phyloP scores from a whole-genome alignment of 2,329 filamentous ascomycete genomes.

The Cladosporium colombiae region DNA sequence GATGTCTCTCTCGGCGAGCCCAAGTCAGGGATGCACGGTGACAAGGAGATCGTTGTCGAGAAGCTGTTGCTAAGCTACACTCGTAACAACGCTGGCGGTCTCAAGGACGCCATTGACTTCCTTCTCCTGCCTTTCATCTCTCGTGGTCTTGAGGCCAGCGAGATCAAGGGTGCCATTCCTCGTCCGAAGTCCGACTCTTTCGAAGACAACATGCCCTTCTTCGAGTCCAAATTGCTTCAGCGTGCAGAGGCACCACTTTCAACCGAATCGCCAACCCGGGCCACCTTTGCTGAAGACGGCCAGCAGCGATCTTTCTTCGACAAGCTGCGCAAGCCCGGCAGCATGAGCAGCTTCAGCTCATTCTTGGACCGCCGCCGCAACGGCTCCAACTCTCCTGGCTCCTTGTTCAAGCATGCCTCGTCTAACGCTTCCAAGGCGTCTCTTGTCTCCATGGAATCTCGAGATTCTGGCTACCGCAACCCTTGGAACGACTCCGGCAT shows the following conservation, averaged over 20 bases:
- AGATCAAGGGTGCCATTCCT: slow-evolving; percentile 91
- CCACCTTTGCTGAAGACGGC: slow-evolving; percentile 79
- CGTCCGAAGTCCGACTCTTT: slow-evolving; percentile 99
- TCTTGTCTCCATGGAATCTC: slow-evolving; percentile 92
- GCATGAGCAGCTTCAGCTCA: slow-evolving; percentile 92
- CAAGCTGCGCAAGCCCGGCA: slow-evolving; percentile 88
- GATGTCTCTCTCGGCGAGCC: slow-evolving; percentile 70
- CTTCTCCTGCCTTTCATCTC: slow-evolving; percentile 82
- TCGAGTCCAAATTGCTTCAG: slow-evolving; percentile 94
- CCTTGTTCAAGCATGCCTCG: slow-evolving; percentile 82
- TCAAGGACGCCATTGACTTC: slow-evolving; percentile 95
- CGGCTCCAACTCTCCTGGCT: slow-evolving; percentile 70
- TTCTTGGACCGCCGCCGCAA: slow-evolving; percentile 96
- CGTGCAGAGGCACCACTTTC: slow-evolving; percentile 76
- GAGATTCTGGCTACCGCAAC: slow-evolving; percentile 91
- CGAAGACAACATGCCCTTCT: slow-evolving; percentile 93
- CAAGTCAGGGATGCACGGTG: slow-evolving; percentile 45
- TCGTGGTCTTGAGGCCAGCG: slow-evolving; percentile 81
- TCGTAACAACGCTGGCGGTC: slow-evolving; percentile 91
- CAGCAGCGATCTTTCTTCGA: slow-evolving; percentile 85
- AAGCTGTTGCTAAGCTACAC: slow-evolving; percentile 67
- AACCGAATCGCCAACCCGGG: slow-evolving; percentile 86
- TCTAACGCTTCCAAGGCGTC: slow-evolving; percentile 94
- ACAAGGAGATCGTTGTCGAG: slow-evolving; percentile 45
- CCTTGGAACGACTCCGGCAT: slow-evolving; percentile 98